phyloP scores from a whole-genome alignment of 805 yeast species.

The Lachancea thermotolerans region DNA sequence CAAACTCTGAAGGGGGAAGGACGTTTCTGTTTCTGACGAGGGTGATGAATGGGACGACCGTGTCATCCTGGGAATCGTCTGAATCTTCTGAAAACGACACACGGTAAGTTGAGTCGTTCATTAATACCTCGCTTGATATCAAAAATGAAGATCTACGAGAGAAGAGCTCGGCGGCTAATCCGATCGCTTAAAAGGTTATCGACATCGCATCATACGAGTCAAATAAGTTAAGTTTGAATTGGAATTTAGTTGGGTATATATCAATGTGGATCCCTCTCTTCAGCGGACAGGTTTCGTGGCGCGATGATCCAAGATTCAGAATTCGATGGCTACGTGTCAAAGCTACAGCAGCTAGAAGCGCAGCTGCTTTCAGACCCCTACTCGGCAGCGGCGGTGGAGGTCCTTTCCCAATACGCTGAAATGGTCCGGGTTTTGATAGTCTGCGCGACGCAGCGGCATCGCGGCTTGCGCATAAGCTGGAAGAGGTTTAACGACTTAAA shows the following conservation, averaged over 20 bases:
- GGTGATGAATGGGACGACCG: background rate
- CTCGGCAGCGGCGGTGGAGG: background rate
- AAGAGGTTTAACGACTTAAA: background rate
- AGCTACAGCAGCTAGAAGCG: background rate
- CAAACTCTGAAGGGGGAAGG: slow-evolving; percentile 14
- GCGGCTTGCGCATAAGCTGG: slow-evolving; percentile 5
- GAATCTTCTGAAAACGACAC: background rate
- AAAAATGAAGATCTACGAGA: background rate
- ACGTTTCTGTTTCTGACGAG: background rate
- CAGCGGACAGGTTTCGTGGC: background rate
- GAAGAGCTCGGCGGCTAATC: background rate
- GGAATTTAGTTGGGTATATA: background rate
- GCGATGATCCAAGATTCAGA: background rate
- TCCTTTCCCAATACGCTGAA: slow-evolving; percentile 1
- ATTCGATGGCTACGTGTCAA: background rate
- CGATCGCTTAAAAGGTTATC: background rate
- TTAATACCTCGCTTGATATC: too few relatives aligned
- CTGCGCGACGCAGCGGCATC: slow-evolving; percentile 4
- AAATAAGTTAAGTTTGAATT: too few relatives aligned
- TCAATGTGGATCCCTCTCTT: background rate
- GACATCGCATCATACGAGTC: background rate
- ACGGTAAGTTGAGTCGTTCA: background rate
- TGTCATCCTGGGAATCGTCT: slow-evolving; percentile 1
- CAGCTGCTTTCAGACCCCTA: slow-evolving; percentile 1
- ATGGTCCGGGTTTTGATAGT: slow-evolving; percentile 4